Evolutionary conservation across 306 rosid species (phyloP).

Genomic region (Cercis canadensis): DNA sequence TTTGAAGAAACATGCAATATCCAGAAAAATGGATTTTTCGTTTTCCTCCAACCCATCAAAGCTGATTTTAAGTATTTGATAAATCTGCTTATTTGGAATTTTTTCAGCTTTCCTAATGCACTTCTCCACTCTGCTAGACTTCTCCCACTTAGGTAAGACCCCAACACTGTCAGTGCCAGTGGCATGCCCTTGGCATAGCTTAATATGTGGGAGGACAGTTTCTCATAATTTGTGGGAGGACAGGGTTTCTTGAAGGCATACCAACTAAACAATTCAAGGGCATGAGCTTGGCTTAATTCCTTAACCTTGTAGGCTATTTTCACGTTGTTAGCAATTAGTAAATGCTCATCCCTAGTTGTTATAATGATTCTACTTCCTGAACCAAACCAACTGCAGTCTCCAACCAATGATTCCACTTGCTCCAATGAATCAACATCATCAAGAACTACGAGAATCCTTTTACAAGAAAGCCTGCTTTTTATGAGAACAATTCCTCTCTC

Average conservation of each 20-base stretch:
- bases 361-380: conserved; percentile 30
- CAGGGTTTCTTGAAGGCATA: conserved; percentile 8
- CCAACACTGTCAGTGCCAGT: conserved; percentile 23
- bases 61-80: conserved; percentile 28
- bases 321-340: conserved; percentile 6
- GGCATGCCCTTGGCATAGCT: conserved; percentile 35
- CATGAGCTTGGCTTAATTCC: conserved; percentile 1
- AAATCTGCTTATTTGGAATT: conserved; percentile 7
- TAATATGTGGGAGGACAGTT: neutral
- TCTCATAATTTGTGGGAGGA: conserved; percentile 7
- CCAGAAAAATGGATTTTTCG: conserved; percentile 24
- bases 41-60: conserved; percentile 30
- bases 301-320: conserved; percentile 3
- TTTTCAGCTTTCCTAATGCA: neutral
- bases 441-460: conserved; percentile 32
- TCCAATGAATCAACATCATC: conserved; percentile 29
- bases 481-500: conserved; percentile 8
- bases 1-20: conserved; percentile 44
- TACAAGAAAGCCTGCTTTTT: conserved; percentile 1
- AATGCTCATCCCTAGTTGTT: conserved; percentile 35
- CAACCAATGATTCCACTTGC: conserved; percentile 39
- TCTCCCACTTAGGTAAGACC: neutral
- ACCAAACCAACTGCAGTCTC: conserved; percentile 34
- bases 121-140: conserved; percentile 11
- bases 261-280: conserved; percentile 32